These are phyloP conservation scores for Helminthosporium solani DNA, from an alignment of 2,329 filamentous ascomycete genomes.

Conservation along the genomic window DNA sequence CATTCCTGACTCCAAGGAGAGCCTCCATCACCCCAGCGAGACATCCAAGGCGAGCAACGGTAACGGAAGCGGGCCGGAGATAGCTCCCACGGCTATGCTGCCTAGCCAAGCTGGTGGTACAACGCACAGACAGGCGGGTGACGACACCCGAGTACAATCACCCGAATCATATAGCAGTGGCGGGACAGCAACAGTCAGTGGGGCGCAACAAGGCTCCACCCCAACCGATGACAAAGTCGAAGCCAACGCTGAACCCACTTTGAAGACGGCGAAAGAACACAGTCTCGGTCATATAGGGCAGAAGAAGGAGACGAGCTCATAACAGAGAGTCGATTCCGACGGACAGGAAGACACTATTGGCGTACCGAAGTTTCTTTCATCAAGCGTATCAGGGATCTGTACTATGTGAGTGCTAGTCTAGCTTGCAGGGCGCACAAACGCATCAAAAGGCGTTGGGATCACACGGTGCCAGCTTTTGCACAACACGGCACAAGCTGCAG, in stretches of 20 bases:
- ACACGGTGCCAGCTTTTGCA: constrained; percentile 10
- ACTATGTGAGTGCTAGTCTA: constrained; percentile 20
- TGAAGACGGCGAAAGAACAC: constrained; percentile 40
- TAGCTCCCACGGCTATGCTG: constrained; percentile 14
- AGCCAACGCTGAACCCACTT: too few species aligned
- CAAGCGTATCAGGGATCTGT: constrained; percentile 27
- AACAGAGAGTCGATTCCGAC: too few species aligned
- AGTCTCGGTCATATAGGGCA: constrained; percentile 31
- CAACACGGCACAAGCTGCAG: not conserved
- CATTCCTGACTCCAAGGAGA: constrained; percentile 36
- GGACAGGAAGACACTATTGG: too few species aligned
- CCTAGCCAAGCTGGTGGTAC: constrained; percentile 19
- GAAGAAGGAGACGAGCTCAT: constrained; percentile 18
- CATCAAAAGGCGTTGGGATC: constrained; percentile 26
- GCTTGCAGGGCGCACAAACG: constrained; percentile 26
- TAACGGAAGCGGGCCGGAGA: constrained; percentile 15
- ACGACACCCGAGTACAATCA: constrained; percentile 8
- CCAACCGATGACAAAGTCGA: constrained; percentile 47
- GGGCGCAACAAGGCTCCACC: constrained; percentile 40
- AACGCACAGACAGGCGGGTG: constrained; percentile 7
- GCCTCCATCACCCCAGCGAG: constrained; percentile 24
- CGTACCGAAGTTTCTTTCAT: not conserved
- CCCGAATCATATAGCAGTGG: constrained; percentile 24
- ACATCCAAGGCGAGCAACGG: constrained; percentile 4
- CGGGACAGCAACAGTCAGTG: constrained; percentile 23